Evolutionary conservation across 2,329 filamentous ascomycete genomes (phyloP), one percentile per base, ranked within the genome.

Genomic region (Aspergillus tanneri): DNA sequence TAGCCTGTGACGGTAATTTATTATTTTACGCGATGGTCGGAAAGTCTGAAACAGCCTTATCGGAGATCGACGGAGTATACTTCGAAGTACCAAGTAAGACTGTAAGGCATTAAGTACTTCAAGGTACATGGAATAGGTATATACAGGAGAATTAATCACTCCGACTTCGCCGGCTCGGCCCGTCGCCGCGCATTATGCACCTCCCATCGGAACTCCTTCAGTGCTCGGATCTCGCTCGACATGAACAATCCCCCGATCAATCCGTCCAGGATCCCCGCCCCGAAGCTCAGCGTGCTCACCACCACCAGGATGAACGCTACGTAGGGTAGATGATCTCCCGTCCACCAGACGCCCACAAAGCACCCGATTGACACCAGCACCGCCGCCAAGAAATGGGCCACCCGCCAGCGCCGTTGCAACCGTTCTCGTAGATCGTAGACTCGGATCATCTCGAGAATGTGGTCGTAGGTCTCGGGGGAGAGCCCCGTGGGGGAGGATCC

Each of bases 121-220:
- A n/a, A n/a, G n/a, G n/a, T n/a, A n/a, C n/a, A n/a, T n/a, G n/a
- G n/a, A n/a, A n/a, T n/a, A n/a, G n/a, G n/a, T n/a, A n/a, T n/a
- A n/a, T n/a, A n/a, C n/a, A n/a, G n/a, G n/a, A n/a, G n/a, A n/a
- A n/a, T n/a, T n/a, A n/a, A n/a, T n/a, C n/a, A n/a, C n/a, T n/a
- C n/a, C n/a, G n/a, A n/a, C 16, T 42, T 34, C 10, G 19, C 40
- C 7, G 28, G 11, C 18, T 51, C 40, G 14, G 23, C 43, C 27
- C 50, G 21, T 30, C 43, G 28, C 41, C 52, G 52, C 10, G 86
- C 85, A 64, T 87, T 91, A 42, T 74, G 75, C 21, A 97, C 85
- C 70, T 99, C 93, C 87, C 90, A 96, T 66, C 93, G 84, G 71
- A 97, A 97, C 73, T 99, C 93, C 61, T 83, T 85, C 46, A 99